A percentile compares a stretch with the other conserved stretches of the same genome.
Evolutionary conservation across 768 basidiomycete species (phyloP).

Genomic region (Strobilomyces dryophilus): DNA sequence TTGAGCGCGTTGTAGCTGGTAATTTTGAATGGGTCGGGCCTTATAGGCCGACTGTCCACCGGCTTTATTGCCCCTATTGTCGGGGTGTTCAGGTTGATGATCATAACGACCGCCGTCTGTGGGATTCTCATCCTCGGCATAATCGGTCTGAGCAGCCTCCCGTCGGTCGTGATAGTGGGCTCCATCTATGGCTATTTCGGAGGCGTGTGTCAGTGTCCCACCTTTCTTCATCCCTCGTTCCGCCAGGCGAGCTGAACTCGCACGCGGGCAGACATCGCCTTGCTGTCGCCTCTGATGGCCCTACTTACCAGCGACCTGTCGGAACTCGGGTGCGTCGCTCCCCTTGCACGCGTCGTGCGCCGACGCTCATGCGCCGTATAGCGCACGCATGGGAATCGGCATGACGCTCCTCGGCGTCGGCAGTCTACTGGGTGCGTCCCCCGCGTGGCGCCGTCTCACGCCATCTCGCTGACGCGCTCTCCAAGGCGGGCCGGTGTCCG

Average conservation of each 20-base stretch:
- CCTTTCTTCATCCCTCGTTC: neutral
- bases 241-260: neutral
- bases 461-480: neutral
- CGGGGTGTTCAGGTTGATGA: constrained; percentile 42
- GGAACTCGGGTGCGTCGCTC: constrained; percentile 44
- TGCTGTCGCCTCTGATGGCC: constrained; percentile 40
- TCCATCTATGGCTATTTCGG: constrained; percentile 45
- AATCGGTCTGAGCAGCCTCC: constrained; percentile 34
- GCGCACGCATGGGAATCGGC: neutral
- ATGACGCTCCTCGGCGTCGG: neutral
- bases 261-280: constrained; percentile 30
- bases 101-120: constrained; percentile 31
- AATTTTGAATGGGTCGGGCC: constrained; percentile 47
- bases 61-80: constrained; percentile 37
- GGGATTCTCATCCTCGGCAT: constrained; percentile 13
- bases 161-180: constrained; percentile 37
- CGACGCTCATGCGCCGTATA: neutral
- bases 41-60: constrained; percentile 48
- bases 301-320: constrained; percentile 40
- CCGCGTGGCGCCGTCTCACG: neutral
- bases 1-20: constrained; percentile 34
- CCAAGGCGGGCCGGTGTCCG: neutral
- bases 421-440: neutral
- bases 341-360: neutral
- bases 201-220: constrained; percentile 34